A percentile compares a stretch with the other conserved stretches of the same genome.
phyloP scores from a whole-genome alignment of 2,329 filamentous ascomycete genomes.

The Albophoma yamanashiensis region DNA sequence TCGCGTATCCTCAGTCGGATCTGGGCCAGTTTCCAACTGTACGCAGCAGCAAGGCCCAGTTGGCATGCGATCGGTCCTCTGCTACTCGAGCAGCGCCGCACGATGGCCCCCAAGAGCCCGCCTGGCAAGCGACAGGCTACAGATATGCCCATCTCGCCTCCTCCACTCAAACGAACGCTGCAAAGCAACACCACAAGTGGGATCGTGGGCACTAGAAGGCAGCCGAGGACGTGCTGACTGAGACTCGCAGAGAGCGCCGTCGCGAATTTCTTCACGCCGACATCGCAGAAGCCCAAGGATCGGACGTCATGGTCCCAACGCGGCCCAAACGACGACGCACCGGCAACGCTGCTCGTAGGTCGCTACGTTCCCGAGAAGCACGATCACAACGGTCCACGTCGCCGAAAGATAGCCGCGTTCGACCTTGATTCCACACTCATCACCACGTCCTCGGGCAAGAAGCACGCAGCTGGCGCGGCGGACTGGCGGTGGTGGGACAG shows the following conservation, averaged over 20 bases:
- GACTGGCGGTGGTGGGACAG: conserved; percentile 96
- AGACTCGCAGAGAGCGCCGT: conserved; percentile 50
- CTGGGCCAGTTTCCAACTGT: background rate
- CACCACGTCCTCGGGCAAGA: conserved; percentile 67
- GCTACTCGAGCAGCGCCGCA: background rate
- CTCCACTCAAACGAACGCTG: conserved; percentile 39
- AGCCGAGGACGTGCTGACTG: conserved; percentile 6
- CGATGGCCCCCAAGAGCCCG: conserved; percentile 14
- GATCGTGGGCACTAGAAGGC: background rate
- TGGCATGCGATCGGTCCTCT: background rate
- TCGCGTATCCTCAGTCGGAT: conserved; percentile 1
- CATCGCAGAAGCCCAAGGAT: conserved; percentile 74
- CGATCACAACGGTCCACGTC: conserved; percentile 15
- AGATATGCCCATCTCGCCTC: conserved; percentile 39
- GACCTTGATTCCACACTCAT: conserved; percentile 85
- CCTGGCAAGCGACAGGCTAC: conserved; percentile 22
- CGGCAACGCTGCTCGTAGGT: conserved; percentile 61
- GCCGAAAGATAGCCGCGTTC: conserved; percentile 59
- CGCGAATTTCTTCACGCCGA: conserved; percentile 78
- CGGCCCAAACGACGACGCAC: conserved; percentile 36
- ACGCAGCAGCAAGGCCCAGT: background rate
- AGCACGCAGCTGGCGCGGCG: conserved; percentile 54
- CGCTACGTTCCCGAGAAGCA: conserved; percentile 45
- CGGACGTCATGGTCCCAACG: conserved; percentile 62
- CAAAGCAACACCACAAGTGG: conserved; percentile 41